phyloP scores from a whole-genome alignment of 257 asterid genomes.

The Mitragyna speciosa region DNA sequence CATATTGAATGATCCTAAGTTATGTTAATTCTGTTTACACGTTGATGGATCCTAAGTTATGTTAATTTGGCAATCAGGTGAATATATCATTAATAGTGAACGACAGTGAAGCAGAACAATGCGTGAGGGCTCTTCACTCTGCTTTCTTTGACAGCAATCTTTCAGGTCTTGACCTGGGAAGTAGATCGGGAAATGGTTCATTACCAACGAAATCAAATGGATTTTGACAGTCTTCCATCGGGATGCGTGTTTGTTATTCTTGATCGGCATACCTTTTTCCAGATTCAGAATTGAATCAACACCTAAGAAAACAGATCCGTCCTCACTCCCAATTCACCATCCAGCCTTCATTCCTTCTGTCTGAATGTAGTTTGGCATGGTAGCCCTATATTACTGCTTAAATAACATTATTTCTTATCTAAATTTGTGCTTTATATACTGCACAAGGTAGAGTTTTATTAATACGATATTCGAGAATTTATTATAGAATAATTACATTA shows the following conservation, averaged over 20 bases:
- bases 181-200: slow-evolving; percentile 41
- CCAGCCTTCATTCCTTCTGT: neutral
- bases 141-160: slow-evolving; percentile 66
- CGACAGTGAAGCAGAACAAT: slow-evolving; percentile 75
- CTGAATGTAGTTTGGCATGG: neutral
- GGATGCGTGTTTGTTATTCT: neutral
- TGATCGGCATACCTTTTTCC: neutral
- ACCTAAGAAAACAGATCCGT: neutral
- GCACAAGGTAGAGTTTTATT: neutral
- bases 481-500: neutral
- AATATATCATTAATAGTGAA: slow-evolving; percentile 79
- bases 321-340: neutral
- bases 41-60: neutral
- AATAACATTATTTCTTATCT: neutral
- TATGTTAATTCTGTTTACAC: neutral
- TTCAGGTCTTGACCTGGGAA: slow-evolving; percentile 36
- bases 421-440: neutral
- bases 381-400: neutral
- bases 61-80: slow-evolving; percentile 31
- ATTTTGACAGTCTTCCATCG: slow-evolving; percentile 19
- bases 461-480: neutral
- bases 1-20: neutral
- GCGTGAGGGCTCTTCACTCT: slow-evolving; percentile 73
- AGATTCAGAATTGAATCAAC: neutral
- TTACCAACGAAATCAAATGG: neutral